Evolutionary conservation across 768 basidiomycete species (phyloP).

Genomic region (Phlegmacium glaucopus): DNA sequence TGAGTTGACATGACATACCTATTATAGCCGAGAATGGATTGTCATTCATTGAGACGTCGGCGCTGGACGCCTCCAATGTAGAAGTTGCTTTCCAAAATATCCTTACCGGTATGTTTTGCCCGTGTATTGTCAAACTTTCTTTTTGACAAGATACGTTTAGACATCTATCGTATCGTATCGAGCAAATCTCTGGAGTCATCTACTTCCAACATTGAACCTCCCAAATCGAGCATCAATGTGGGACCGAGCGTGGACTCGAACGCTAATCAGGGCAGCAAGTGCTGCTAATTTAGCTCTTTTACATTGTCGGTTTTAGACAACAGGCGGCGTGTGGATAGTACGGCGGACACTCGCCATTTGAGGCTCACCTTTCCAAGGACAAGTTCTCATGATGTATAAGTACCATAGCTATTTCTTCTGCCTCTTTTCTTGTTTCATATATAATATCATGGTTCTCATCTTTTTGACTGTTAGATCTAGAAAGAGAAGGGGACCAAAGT

Average conservation of each 20-base stretch:
- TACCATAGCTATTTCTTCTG: constrained; percentile 17
- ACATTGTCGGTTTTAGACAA: constrained; percentile 1
- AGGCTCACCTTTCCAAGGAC: constrained; percentile 17
- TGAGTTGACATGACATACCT: constrained; percentile 4
- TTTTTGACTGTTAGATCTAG: neutral
- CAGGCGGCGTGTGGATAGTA: neutral
- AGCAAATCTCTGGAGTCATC: constrained; percentile 90
- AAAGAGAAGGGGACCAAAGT: neutral
- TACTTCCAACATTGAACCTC: constrained; percentile 76
- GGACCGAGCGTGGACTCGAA: constrained; percentile 68
- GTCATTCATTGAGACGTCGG: constrained; percentile 98
- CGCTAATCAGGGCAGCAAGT: constrained; percentile 54
- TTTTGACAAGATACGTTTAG: constrained; percentile 37
- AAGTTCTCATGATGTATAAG: constrained; percentile 19
- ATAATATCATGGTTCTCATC: constrained; percentile 15
- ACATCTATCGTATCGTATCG: constrained; percentile 97
- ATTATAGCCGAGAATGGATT: constrained; percentile 80
- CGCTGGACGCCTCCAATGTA: constrained; percentile 99
- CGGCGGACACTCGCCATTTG: constrained; percentile 5
- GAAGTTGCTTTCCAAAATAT: constrained; percentile 97
- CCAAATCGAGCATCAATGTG: constrained; percentile 82
- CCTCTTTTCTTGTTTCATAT: constrained; percentile 10
- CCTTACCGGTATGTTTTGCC: constrained; percentile 65
- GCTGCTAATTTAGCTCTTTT: constrained; percentile 43
- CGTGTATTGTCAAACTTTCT: neutral